Base-by-base conservation (phyloP, 2,329 filamentous ascomycete species). In the Scedosporium apiospermum region DNA sequence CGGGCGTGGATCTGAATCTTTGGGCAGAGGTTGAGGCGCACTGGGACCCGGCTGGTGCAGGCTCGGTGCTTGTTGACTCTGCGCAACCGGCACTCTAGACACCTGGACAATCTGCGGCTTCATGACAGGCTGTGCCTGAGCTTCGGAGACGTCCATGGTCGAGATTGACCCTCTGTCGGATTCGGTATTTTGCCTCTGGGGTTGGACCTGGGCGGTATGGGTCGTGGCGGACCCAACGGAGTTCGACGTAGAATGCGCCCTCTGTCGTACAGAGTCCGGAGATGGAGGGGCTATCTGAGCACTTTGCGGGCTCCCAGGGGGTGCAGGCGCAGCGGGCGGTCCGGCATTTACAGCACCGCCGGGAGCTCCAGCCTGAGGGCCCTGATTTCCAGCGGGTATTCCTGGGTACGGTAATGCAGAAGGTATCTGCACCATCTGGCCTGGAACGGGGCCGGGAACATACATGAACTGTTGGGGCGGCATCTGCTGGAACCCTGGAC, bases 61-160 rank as follows among this genome's bases (percentile, higher is more conserved):
- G 9, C 27, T 21, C 6, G 51, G 7, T 4, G 23, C 51, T 23
- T 27, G n/a, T 27, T 53, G 51, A n/a, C 5, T 26, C 34, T 61
- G 58, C 49, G 16, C 27, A 30, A 30, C 14, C 21, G 27, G 6
- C 10, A 30, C 26, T 18, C 58, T 4, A n/a, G 59, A 60, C 3
- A 66, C 62, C 44, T 64, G 58, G 3, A 68, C 63, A 38, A 69
- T 42, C 12, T 67, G 66, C 1, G 67, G 65, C 51, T 63, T 67
- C 23, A 69, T 30, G 2, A 68, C 63, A 2, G 66, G 68, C 23
- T 68, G 67, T 2, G 62, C 64, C 16, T 67, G 64, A 1, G 65
- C 67, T 41, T 69, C 68, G 1, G 64, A 63, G 7, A 69, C 65
- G 27, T 69, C 67, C 58, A 68, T 64, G 0, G 66, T 68, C 1